Base-by-base conservation (phyloP, 345 rosid species). In the Camelina laxa region DNA sequence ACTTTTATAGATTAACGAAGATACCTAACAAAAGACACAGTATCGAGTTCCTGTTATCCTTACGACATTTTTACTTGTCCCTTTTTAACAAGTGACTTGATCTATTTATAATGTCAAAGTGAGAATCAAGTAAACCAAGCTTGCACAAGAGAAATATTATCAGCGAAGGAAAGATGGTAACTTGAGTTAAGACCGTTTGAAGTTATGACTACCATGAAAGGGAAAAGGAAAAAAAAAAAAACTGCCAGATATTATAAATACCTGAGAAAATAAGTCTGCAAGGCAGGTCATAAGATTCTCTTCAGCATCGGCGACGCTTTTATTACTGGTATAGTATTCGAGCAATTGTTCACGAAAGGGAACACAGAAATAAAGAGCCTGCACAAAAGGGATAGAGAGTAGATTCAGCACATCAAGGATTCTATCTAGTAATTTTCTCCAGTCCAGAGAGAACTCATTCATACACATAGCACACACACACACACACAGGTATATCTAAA, bases 301-400 rank as follows among this genome's bases (percentile, higher is more conserved):
- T 77, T 92, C 99, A 15, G 86, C 90, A 72, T 92, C 99, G 14
- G 83, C 91, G 6, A 68, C 68, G 64, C 65, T 88, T 82, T 92
- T 95, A 77, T 85, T 86, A 72, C 76, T 90, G 21, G 90, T 84
- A 74, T 89, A 92, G 79, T 92, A 92, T n/a, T 95, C 99, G 35
- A 95, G 91, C 83, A 95, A 80, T 74, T 95, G 99, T 82, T 95
- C 99, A 33, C 99, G 99, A 83, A 95, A 95, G 21, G 98, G 97
- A 65, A 89, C 98, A 62, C 99, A 95, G 76, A 95, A 95, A 65
- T 95, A 95, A 76, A 95, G 97, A 31, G 99, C 99, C 99, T 95
- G 87, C 82, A 80, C 30, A 33, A 64, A 14, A 27, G 30, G n/a
- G 9, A 30, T 36, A 35, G 66, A 9, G 65, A 35, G 4, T 0